Conservation (phyloP, 1,284 basidiomycete species). For the Trichosporon sp. region DNA sequence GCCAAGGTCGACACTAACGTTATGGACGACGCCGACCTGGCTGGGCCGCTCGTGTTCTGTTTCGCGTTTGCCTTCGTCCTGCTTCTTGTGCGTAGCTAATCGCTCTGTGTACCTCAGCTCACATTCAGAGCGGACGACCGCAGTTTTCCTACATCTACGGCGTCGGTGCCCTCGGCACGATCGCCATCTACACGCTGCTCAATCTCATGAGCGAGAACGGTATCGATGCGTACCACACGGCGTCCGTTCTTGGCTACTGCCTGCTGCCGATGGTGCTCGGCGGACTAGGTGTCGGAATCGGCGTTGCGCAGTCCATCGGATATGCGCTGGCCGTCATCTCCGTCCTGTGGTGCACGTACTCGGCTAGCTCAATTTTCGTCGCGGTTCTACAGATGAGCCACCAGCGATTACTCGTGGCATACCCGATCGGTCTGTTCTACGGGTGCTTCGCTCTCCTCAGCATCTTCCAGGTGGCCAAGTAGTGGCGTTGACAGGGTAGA, state of each 20-base stretch:
- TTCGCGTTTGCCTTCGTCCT: conserved; percentile 89
- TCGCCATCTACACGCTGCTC: conserved; percentile 92
- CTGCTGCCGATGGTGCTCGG: conserved; percentile 95
- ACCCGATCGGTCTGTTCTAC: conserved; percentile 87
- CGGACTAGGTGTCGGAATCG: conserved; percentile 81
- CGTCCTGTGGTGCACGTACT: conserved; percentile 92
- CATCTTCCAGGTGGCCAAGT: conserved; percentile 55
- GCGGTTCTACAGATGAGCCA: conserved; percentile 90
- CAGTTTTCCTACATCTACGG: conserved; percentile 99
- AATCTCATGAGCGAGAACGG: conserved; percentile 96
- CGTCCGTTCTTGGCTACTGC: conserved; percentile 96
- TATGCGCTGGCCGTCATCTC: conserved; percentile 78
- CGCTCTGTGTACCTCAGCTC: background rate
- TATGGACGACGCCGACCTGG: conserved; percentile 99
- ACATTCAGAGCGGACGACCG: conserved; percentile 84
- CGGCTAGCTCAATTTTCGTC: conserved; percentile 91
- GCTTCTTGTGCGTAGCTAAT: conserved; percentile 69
- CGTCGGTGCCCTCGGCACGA: conserved; percentile 88
- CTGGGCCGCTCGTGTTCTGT: conserved; percentile 92
- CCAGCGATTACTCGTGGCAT: conserved; percentile 88
- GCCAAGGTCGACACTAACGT: conserved; percentile 85
- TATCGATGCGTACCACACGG: conserved; percentile 94
- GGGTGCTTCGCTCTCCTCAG: conserved; percentile 89
- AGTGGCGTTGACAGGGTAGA: conserved; percentile 24
- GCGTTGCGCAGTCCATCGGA: conserved; percentile 80